Evolutionary conservation across 257 asterid genomes (phyloP).

Genomic region (Asclepias syriaca): DNA sequence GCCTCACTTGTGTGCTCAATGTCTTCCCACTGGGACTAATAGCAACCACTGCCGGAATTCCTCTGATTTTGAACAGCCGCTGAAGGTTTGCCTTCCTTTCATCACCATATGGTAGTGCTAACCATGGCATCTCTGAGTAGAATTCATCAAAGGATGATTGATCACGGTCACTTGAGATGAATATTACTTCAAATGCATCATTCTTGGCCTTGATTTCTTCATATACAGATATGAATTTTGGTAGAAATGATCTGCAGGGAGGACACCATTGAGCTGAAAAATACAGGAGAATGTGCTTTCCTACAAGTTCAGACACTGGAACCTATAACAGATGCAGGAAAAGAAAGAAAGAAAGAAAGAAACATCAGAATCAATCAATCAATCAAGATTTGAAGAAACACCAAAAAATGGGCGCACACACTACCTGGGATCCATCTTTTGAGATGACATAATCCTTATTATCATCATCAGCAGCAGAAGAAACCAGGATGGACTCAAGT

Average conservation of each 20-base stretch:
- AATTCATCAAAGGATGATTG: constrained; percentile 22
- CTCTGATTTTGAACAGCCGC: constrained; percentile 26
- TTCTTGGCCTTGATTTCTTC: constrained; percentile 30
- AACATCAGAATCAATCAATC: too few species aligned
- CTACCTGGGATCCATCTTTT: constrained; percentile 28
- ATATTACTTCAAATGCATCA: constrained; percentile 21
- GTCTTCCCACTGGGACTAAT: constrained; percentile 26
- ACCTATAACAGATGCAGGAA: constrained; percentile 17
- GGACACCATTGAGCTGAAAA: constrained; percentile 39
- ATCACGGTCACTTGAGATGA: constrained; percentile 33
- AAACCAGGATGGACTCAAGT: constrained; percentile 27
- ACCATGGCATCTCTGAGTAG: constrained; percentile 36
- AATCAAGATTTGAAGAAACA: background rate
- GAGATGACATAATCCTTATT: constrained; percentile 26
- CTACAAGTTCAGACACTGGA: constrained; percentile 29
- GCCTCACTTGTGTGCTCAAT: constrained; percentile 25
- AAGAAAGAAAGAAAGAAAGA: background rate
- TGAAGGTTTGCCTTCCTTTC: constrained; percentile 19
- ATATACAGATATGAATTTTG: constrained; percentile 22
- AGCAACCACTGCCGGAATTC: constrained; percentile 34
- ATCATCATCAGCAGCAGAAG: background rate
- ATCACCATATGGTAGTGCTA: constrained; percentile 30
- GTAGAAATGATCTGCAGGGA: constrained; percentile 31
- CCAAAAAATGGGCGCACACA: background rate
- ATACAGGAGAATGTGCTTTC: constrained; percentile 29